A percentile compares a stretch with the other conserved stretches of the same genome.
These are phyloP conservation scores for Blastobotrys chiropterorum DNA, from an alignment of 805 yeast genomes.

Conservation along the genomic window DNA sequence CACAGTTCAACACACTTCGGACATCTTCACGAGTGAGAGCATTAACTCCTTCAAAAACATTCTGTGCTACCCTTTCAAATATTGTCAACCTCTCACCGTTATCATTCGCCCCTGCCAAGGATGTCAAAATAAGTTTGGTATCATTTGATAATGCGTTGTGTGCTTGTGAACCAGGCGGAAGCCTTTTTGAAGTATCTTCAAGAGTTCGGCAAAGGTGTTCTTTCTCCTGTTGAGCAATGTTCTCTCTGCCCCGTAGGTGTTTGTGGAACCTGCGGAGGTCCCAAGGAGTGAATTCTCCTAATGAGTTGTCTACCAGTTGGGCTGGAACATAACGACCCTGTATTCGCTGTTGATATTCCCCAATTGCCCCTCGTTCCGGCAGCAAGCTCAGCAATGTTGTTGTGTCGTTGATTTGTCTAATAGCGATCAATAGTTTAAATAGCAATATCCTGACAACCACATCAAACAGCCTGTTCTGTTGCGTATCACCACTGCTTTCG, in stretches of 20 bases:
- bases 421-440: neutral
- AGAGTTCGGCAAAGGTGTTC: neutral
- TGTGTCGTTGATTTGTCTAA: neutral
- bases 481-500: neutral
- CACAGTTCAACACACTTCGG: neutral
- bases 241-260: neutral
- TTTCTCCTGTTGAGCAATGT: neutral
- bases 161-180: neutral
- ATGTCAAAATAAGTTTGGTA: neutral
- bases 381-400: neutral
- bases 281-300: neutral
- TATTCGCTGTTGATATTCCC: neutral
- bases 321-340: neutral
- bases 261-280: neutral
- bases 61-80: neutral
- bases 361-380: neutral
- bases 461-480: neutral
- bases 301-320: neutral
- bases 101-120: neutral
- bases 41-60: neutral
- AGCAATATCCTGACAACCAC: neutral
- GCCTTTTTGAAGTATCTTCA: neutral
- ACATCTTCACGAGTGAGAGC: neutral
- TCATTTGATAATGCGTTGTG: neutral
- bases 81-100: neutral